Evolutionary conservation across 2,329 filamentous ascomycete species (phyloP), one percentile per base, ranked within the genome.

Genomic region (Hypoxylon sp.): DNA sequence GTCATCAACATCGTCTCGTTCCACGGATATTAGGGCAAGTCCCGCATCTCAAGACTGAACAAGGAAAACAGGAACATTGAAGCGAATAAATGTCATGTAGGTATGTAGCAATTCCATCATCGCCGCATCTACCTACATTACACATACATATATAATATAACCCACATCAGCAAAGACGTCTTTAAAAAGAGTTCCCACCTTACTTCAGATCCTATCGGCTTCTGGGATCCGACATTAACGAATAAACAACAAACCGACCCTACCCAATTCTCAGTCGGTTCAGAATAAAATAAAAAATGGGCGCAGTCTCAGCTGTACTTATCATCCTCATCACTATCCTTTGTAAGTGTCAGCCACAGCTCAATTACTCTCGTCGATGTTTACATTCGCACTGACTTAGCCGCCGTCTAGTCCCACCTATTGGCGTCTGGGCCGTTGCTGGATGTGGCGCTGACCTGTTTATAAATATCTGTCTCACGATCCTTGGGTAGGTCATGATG

Each of bases 381-480:
- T 77, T 17, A 17, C 38, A 43, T 65, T 78, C 69, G 25, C 34
- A 19, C 45, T 71, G 17, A 69, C 61, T 61, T 30, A 45, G 11
- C 25, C 17, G 13, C 21, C 32, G 13, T 34, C 21, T 70, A 92
- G 90, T 91, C 65, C 90, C 90, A 56, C 90, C 90, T 13, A 77
- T 90, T 60, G 90, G 89, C 53, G 89, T 90, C 48, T 89, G 84
- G 75, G 79, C 86, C 52, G 85, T 92, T 56, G 85, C 89, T 62
- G 90, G 90, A 75, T 92, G 89, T 75, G 89, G 89, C 45, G 78
- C 80, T 73, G 90, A 92, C 74, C 79, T 92, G 34, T 82, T 89
- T 57, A 86, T 92, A 79, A 92, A 92, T 77, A 86, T 92, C 73
- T 84, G 86, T 71, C 80, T 92, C 68, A 92, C 90, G 0, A 73